phyloP scores from a whole-genome alignment of 2,329 filamentous ascomycete genomes.

The Epichloe hybrida region DNA sequence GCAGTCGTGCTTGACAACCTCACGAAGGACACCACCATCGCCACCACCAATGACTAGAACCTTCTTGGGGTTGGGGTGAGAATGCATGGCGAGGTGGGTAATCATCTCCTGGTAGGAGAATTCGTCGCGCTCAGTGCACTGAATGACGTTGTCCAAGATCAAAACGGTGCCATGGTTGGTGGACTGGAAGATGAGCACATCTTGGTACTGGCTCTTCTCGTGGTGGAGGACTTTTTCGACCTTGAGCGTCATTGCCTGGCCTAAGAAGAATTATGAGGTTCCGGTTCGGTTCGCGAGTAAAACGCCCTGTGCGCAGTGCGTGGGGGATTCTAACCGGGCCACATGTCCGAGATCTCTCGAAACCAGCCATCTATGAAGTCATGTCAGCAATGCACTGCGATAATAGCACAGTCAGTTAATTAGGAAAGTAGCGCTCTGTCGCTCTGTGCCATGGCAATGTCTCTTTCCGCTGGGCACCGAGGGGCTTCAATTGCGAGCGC shows the following conservation, averaged over 20 bases:
- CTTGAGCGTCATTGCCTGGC: constrained; percentile 96
- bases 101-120: constrained; percentile 99
- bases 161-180: constrained; percentile 93
- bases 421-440: neutral
- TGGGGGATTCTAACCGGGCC: constrained; percentile 47
- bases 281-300: neutral
- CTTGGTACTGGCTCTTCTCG: constrained; percentile 98
- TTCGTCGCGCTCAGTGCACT: constrained; percentile 96
- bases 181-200: constrained; percentile 97
- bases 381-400: neutral
- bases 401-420: neutral
- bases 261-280: constrained; percentile 22
- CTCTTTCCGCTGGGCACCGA: neutral
- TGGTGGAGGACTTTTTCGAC: constrained; percentile 97
- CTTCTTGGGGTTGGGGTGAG: constrained; percentile 95
- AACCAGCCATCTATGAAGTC: constrained; percentile 84
- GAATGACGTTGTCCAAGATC: constrained; percentile 97
- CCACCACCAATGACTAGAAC: constrained; percentile 96
- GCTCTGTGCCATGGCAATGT: neutral
- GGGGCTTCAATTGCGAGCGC: neutral
- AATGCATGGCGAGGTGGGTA: constrained; percentile 94
- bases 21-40: constrained; percentile 91
- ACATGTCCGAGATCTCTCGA: constrained; percentile 97
- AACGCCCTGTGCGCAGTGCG: neutral
- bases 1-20: constrained; percentile 97